Conservation (phyloP, 768 basidiomycete genomes). For the Leccinellum albellum region DNA sequence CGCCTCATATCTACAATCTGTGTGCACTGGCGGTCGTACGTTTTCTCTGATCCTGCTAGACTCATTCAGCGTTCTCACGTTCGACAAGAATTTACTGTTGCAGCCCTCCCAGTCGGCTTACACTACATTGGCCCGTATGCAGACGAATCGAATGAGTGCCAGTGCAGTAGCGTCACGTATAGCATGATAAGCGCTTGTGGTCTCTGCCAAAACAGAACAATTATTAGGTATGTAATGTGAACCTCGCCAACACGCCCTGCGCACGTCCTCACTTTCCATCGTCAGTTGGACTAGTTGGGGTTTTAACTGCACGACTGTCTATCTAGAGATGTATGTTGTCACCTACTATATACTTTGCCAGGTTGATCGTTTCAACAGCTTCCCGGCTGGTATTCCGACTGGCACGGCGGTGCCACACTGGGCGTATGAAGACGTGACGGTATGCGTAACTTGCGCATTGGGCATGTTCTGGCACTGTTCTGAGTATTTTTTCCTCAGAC, state of each 20-base stretch:
- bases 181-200: slow-evolving; percentile 56
- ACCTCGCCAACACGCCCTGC: neutral
- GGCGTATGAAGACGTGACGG: slow-evolving; percentile 57
- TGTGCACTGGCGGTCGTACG: slow-evolving; percentile 42
- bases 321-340: slow-evolving; percentile 22
- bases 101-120: slow-evolving; percentile 33
- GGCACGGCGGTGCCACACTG: slow-evolving; percentile 54
- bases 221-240: slow-evolving; percentile 33
- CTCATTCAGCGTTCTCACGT: slow-evolving; percentile 6
- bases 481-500: slow-evolving; percentile 23
- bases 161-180: slow-evolving; percentile 57
- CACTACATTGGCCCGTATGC: slow-evolving; percentile 34
- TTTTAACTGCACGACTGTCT: slow-evolving; percentile 42
- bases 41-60: slow-evolving; percentile 3
- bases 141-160: slow-evolving; percentile 34
- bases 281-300: slow-evolving; percentile 52
- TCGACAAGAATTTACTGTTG: slow-evolving; percentile 36
- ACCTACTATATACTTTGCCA: neutral
- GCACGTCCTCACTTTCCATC: neutral
- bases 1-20: slow-evolving; percentile 40
- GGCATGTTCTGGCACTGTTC: neutral
- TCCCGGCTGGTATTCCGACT: slow-evolving; percentile 43
- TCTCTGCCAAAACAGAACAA: slow-evolving; percentile 47
- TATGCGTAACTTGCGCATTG: slow-evolving; percentile 20
- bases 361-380: slow-evolving; percentile 31